Base-by-base conservation (phyloP, 495 filamentous ascomycete genomes). In the Talaromyces wortmannii region DNA sequence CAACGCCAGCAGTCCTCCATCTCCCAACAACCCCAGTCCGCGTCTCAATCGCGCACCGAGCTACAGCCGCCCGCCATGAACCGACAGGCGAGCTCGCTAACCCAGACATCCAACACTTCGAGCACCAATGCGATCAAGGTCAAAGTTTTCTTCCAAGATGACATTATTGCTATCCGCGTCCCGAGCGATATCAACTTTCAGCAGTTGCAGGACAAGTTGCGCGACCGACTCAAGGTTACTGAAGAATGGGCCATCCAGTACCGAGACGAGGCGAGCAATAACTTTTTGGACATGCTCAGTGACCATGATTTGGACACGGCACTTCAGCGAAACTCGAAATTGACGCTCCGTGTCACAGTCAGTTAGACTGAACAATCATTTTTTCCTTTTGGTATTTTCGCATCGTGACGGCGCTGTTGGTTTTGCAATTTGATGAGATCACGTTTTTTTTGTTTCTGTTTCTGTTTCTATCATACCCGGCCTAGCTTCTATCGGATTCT, bases 81-180 rank as follows among this genome's bases (percentile, higher is more conserved):
- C 52, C 87, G 89, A 16, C 87, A 92, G 59, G 67, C 82, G 6
- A 90, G 86, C 53, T 87, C 86, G 8, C 76, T 91, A 15, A 88
- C 88, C 2, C 87, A 90, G 57, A 79, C 82, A 3, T 90, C 89
- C 0, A 69, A 70, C 42, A 61, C 69, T 11, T 80, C 78, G 29
- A 69, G 71, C 55, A 70, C 67, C 45, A 64, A 74, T 55, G 75
- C 76, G 1, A 83, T 96, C 72, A 97, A 96, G 69, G 88, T 98
- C 65, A 98, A 98, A 72, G 85, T 97, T 40, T 92, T 87, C 70
- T 95, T 90, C 74, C 82, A 88, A 59, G 88, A 94, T 61, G 92
- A 97, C 59, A 78, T 91, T 56, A 91, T 96, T 60, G 87, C 92
- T 44, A 91, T 98, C 62, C 85, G 91, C 45, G 86, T 97, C 42